Evolutionary conservation across 306 rosid genomes (phyloP), one percentile per base, ranked within the genome.

Genomic region (Lupinus albus): DNA sequence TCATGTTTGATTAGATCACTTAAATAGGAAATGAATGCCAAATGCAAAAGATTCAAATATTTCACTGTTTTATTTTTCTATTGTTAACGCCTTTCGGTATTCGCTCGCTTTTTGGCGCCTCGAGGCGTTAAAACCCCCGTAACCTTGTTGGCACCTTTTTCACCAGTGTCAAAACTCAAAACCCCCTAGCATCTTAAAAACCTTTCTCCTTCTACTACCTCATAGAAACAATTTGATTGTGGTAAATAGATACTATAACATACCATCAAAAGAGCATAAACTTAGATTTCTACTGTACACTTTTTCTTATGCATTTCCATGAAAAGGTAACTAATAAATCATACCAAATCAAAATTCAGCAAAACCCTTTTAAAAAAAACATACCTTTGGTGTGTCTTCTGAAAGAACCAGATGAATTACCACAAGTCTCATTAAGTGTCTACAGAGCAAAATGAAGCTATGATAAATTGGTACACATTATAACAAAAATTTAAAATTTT

Each of bases 371-470:
- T n/a, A n/a, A 46, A 46, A n/a, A n/a, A 46, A 46, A 6, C 2
- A 46, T 50, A 77, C 81, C 77, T 48, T 57, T 14, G 10, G 53
- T 11, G 18, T 73, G 58, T 68, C 74, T 63, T 7, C 10, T 57
- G 77, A 64, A 25, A 17, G 81, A 62, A 55, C 42, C 68, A 74
- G 58, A 35, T 50, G 70, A 49, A 66, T 42, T 7, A 44, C 78
- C 77, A 30, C 85, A 73, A 58, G 77, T 77, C 51, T 77, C 79
- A 42, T 77, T 77, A 11, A 73, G 63, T 52, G 77, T 70, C 85
- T 81, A 39, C 46, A 58, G 2, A 77, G 16, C 18, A 51, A 67
- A 46, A 51, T 21, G 17, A 56, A 79, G 13, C 39, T 54, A 41
- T 52, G 2, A 41, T 46, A 30, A 59, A 69, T 39, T 10, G 18